Conservation (phyloP, 345 rosid species). For the Ricinus communis region DNA sequence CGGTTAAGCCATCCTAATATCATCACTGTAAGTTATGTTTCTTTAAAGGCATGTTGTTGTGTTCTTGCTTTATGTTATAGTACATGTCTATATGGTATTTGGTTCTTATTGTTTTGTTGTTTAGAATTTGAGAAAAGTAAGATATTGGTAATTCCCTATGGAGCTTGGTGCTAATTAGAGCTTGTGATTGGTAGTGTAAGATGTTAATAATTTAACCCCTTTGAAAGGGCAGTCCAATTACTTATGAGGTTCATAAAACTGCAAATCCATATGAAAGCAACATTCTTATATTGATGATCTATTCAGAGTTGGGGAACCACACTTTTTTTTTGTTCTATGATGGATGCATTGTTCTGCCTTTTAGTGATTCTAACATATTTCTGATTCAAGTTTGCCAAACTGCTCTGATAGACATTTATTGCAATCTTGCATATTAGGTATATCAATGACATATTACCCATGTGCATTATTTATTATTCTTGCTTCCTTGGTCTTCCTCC, state of each 20-base stretch:
- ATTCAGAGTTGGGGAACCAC: slow-evolving; percentile 5
- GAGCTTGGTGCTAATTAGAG: too few species aligned
- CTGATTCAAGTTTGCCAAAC: slow-evolving; percentile 18
- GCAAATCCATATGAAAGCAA: slow-evolving; percentile 15
- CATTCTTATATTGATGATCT: background rate
- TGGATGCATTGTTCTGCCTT: slow-evolving; percentile 18
- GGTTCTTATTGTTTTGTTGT: background rate
- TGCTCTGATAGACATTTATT: slow-evolving; percentile 31
- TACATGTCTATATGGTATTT: too few species aligned
- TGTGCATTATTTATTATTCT: slow-evolving; percentile 42
- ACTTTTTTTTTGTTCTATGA: slow-evolving; percentile 10
- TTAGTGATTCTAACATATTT: slow-evolving; percentile 17
- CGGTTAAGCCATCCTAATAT: slow-evolving; percentile 61
- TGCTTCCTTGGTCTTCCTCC: slow-evolving; percentile 13
- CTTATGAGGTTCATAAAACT: background rate
- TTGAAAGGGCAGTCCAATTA: background rate
- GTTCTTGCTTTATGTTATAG: slow-evolving; percentile 5
- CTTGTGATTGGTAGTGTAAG: too few species aligned
- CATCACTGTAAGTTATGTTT: slow-evolving; percentile 51
- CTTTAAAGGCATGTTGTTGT: background rate
- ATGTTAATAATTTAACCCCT: too few species aligned
- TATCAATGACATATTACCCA: slow-evolving; percentile 30
- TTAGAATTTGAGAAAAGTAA: background rate
- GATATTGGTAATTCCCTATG: too few species aligned
- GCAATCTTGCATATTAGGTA: slow-evolving; percentile 19